Evolutionary conservation across 1,284 basidiomycete genomes (phyloP).

Genomic region (Wallemia ichthyophaga): DNA sequence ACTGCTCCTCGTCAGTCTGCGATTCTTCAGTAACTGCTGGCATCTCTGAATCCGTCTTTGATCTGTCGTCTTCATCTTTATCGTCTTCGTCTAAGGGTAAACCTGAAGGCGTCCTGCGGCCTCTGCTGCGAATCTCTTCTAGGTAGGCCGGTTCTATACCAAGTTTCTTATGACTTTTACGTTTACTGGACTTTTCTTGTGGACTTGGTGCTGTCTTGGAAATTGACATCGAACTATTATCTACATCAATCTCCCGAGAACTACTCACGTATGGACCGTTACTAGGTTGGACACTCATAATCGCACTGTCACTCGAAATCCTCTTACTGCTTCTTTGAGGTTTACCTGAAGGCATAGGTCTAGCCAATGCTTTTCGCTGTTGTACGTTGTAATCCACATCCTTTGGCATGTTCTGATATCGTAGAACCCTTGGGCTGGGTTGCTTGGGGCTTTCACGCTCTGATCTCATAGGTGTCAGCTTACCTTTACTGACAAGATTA

Average conservation of each 20-base stretch:
- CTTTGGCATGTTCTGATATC: background rate
- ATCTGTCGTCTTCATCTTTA: conserved; percentile 3
- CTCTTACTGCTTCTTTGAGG: background rate
- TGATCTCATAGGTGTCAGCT: conserved; percentile 9
- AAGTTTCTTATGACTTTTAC: background rate
- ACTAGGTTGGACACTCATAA: too few relatives aligned
- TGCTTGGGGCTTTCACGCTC: background rate
- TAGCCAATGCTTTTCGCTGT: background rate
- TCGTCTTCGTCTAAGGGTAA: conserved; percentile 13
- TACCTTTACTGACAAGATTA: conserved; percentile 41
- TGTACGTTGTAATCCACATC: background rate
- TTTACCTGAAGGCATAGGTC: background rate
- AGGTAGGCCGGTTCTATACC: background rate
- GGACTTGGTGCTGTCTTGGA: background rate
- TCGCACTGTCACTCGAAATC: background rate
- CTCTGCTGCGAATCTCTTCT: background rate
- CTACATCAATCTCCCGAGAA: too few relatives aligned
- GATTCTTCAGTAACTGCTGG: conserved; percentile 21
- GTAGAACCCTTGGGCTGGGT: background rate
- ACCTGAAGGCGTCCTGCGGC: conserved; percentile 8
- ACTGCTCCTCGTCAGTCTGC: conserved; percentile 27
- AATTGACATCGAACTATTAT: background rate
- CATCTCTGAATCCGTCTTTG: conserved; percentile 2
- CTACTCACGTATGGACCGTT: too few relatives aligned
- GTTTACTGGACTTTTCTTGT: background rate